Evolutionary conservation across 768 basidiomycete species (phyloP).

Genomic region (Roridomyces roridus): DNA sequence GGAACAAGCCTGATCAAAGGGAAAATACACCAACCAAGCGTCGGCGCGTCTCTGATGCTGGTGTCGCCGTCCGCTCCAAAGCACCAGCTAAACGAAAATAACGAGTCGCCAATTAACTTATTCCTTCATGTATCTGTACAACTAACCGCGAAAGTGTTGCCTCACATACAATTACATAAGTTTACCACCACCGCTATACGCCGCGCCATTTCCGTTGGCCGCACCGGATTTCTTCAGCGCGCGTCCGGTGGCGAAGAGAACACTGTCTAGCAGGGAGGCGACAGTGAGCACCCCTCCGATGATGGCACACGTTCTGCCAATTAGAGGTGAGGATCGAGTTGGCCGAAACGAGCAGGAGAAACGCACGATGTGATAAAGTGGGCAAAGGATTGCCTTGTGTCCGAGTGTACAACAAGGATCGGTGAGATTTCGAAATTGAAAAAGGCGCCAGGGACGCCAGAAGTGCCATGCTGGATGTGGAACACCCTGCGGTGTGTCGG

Average conservation of each 20-base stretch:
- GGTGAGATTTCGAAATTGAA: constrained; percentile 98
- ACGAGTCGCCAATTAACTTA: neutral
- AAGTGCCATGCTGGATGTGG: constrained; percentile 74
- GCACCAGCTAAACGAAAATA: constrained; percentile 20
- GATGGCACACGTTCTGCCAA: constrained; percentile 88
- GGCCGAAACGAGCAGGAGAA: too few species aligned
- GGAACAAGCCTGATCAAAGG: constrained; percentile 2
- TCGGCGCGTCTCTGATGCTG: constrained; percentile 18
- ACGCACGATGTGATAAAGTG: constrained; percentile 97
- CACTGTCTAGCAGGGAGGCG: constrained; percentile 85
- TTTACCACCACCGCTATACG: constrained; percentile 38
- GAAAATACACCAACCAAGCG: constrained; percentile 23
- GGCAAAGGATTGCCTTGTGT: constrained; percentile 93
- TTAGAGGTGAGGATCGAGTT: constrained; percentile 5
- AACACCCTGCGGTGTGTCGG: constrained; percentile 68
- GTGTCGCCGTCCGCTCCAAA: constrained; percentile 7
- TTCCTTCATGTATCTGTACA: neutral
- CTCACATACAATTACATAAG: constrained; percentile 45
- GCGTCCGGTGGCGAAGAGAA: constrained; percentile 83
- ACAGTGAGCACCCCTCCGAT: constrained; percentile 97
- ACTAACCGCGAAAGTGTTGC: too few species aligned
- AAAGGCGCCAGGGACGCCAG: constrained; percentile 84
- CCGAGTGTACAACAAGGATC: constrained; percentile 90
- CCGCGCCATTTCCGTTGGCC: constrained; percentile 37
- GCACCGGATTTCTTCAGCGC: constrained; percentile 67